Percentiles rank a stretch among this genome's conserved stretches.
Conservation (phyloP, 2,329 filamentous ascomycete species). For the Xylaria digitata region DNA sequence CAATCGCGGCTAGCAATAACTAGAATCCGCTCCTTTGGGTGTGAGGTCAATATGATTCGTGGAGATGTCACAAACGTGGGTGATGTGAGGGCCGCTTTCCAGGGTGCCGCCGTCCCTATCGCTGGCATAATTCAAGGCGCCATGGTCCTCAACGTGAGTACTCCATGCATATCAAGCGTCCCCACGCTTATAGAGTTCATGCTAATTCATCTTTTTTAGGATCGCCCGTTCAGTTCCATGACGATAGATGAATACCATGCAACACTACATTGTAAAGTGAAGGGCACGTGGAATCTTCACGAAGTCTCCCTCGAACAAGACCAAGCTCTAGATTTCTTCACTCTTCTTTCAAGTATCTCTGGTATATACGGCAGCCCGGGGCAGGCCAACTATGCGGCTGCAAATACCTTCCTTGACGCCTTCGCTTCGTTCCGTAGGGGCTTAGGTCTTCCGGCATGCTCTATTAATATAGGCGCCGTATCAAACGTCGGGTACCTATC, state of each 20-base stretch:
- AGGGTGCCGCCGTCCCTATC: conserved; percentile 14
- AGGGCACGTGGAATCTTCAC: conserved; percentile 56
- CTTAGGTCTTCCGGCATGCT: conserved; percentile 50
- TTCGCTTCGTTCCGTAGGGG: conserved; percentile 52
- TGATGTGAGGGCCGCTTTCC: conserved; percentile 30
- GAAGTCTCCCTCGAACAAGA: conserved; percentile 28
- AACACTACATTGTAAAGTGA: conserved; percentile 51
- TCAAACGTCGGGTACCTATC: conserved; percentile 49
- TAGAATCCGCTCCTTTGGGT: conserved; percentile 38
- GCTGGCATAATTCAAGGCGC: conserved; percentile 27
- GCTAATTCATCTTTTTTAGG: conserved; percentile 30
- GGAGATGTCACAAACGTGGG: conserved; percentile 40
- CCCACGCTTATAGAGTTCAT: too few species aligned
- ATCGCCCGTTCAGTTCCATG: conserved; percentile 48
- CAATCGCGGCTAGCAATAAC: conserved; percentile 22
- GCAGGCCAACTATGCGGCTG: conserved; percentile 57
- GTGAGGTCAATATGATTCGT: conserved; percentile 25
- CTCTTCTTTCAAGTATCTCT: conserved; percentile 50
- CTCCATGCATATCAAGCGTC: not conserved
- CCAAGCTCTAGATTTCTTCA: conserved; percentile 53
- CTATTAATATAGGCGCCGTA: conserved; percentile 55
- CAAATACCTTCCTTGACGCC: conserved; percentile 55
- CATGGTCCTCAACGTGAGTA: conserved; percentile 1
- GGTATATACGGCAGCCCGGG: conserved; percentile 51
- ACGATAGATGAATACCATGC: conserved; percentile 48